Evolutionary conservation across 805 yeast genomes (phyloP).

Genomic region (Lipomyces kockii): DNA sequence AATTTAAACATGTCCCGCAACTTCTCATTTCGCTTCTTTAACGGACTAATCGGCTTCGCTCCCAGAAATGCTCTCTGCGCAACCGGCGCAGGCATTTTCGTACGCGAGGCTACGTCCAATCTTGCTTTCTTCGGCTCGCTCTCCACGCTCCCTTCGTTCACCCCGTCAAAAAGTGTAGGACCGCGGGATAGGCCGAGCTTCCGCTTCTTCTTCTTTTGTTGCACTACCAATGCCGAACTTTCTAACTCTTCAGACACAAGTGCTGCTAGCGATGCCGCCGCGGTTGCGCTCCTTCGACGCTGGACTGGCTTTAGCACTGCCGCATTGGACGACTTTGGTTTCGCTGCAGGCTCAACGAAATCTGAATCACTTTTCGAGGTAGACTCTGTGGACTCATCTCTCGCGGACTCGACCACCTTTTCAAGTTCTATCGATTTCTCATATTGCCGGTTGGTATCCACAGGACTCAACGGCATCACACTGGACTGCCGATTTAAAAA

Average conservation of each 20-base stretch:
- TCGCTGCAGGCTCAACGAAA: not conserved
- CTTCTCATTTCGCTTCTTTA: slow-evolving; percentile 31
- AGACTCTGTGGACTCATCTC: not conserved
- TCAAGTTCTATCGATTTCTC: not conserved
- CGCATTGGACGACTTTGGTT: not conserved
- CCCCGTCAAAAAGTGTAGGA: slow-evolving; percentile 25
- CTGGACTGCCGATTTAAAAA: slow-evolving; percentile 20
- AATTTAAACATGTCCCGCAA: slow-evolving; percentile 31
- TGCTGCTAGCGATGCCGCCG: slow-evolving; percentile 27
- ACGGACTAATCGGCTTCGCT: slow-evolving; percentile 29
- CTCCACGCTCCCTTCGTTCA: slow-evolving; percentile 9
- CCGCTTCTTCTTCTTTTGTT: slow-evolving; percentile 26
- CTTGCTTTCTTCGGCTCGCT: slow-evolving; percentile 4
- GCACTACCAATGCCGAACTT: slow-evolving; percentile 9
- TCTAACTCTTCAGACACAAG: slow-evolving; percentile 22
- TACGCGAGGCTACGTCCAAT: not conserved
- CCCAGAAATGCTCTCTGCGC: slow-evolving; percentile 26
- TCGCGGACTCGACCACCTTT: not conserved
- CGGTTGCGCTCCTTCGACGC: not conserved
- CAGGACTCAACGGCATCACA: slow-evolving; percentile 20
- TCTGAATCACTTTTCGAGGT: not conserved
- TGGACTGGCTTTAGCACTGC: not conserved
- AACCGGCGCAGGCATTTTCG: slow-evolving; percentile 24
- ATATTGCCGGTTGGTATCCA: slow-evolving; percentile 12
- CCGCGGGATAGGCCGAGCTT: slow-evolving; percentile 21